Base-by-base conservation (phyloP, 768 basidiomycete genomes). In the Clitopilus hobsonii region DNA sequence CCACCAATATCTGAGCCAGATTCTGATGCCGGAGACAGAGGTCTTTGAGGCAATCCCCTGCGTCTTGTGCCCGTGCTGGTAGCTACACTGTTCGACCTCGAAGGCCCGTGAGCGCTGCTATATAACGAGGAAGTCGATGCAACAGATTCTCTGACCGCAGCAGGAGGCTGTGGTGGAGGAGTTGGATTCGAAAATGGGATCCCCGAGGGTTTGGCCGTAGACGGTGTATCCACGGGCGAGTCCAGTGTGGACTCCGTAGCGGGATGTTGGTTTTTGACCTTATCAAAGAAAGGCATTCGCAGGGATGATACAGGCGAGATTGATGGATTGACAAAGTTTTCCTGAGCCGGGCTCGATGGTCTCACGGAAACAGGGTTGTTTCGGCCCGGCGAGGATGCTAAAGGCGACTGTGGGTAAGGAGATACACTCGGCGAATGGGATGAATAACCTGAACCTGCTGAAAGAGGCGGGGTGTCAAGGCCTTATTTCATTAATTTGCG, bases 231-330 rank as follows among this genome's bases (percentile, higher is more conserved):
- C 22, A 52, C 20, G 10, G 41, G 41, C 10, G 41, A 18, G 18
- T 45, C 41, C 22, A 23, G 11, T 18, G 41, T 20, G 4, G 41
- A 23, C 41, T 45, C 41, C 5, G 41, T 11, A 11, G 41, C 18
- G 22, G 41, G 22, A 45, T 45, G 41, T 38, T 66, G 70, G 60
- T 72, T 71, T 59, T 77, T 79, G 62, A 78, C 73, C 59, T 80
- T 80, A 54, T 85, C 83, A 58, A 86, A 79, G 65, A 87, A 80
- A 7, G 82, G 79, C 57, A 85, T 68, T 4, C 74, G 68, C 6
- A 74, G 65, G 5, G 65, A 65, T 38, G 66, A 61, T 45, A 65
- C 65, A 24, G 13, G 13, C 8, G 32, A 14, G 3, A 71, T 62
- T 26, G 67, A 56, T 6, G 27, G 54, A 11, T 52, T 60, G 38